Evolutionary conservation across 805 yeast species (phyloP).

Genomic region (Ogataea nonfermentans): DNA sequence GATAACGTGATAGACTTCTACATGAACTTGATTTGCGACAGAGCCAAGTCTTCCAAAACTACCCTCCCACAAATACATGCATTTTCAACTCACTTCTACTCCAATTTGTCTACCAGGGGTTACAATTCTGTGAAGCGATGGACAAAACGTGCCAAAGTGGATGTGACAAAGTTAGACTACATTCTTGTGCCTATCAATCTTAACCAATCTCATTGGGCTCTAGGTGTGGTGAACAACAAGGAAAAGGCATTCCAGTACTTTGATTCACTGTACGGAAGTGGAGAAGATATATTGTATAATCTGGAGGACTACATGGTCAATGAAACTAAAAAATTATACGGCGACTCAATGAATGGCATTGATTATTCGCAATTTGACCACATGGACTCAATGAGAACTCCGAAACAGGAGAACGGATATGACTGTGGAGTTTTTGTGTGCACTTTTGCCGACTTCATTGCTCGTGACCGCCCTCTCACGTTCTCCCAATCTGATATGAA

Average conservation of each 20-base stretch:
- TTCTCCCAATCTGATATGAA: conserved; percentile 72
- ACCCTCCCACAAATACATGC: conserved; percentile 48
- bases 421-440: conserved; percentile 97
- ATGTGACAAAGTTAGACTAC: conserved; percentile 60
- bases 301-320: conserved; percentile 61
- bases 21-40: conserved; percentile 50
- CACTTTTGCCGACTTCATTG: conserved; percentile 63
- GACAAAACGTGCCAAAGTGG: conserved; percentile 74
- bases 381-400: conserved; percentile 41
- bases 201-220: conserved; percentile 86
- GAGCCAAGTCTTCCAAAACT: conserved; percentile 26
- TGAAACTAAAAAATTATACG: conserved; percentile 58
- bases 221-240: conserved; percentile 70
- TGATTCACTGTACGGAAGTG: conserved; percentile 69
- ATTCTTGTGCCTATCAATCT: conserved; percentile 86
- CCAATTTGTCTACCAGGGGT: conserved; percentile 69
- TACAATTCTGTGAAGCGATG: conserved; percentile 79
- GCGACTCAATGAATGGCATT: conserved; percentile 36
- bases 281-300: conserved; percentile 42
- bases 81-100: conserved; percentile 86
- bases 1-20: conserved; percentile 88
- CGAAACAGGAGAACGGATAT: conserved; percentile 84
- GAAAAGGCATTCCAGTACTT: conserved; percentile 60
- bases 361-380: conserved; percentile 29
- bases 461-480: conserved; percentile 47